Evolutionary conservation across 176 grass and related monocot genomes (phyloP).

Genomic region (Cenchrus purpureus): DNA sequence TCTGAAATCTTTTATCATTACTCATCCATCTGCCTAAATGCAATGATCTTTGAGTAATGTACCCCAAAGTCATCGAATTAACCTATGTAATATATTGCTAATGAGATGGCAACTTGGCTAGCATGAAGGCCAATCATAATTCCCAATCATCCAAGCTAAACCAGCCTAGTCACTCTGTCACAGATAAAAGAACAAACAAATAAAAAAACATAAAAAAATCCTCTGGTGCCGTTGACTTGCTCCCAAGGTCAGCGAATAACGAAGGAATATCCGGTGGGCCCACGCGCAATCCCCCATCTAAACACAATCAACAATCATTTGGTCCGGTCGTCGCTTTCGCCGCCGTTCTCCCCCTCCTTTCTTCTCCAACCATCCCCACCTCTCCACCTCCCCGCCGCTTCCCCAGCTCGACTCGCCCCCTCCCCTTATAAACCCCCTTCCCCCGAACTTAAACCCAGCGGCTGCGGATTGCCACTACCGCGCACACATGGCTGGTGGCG

Average conservation of each 20-base stretch:
- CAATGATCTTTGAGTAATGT: not conserved
- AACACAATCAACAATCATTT: conserved; percentile 11
- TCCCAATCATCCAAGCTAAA: not conserved
- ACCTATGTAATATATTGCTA: not conserved
- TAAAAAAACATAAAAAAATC: not conserved
- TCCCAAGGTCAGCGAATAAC: not conserved
- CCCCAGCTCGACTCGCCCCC: not conserved
- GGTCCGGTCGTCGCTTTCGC: not conserved
- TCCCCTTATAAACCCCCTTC: not conserved
- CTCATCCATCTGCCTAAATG: not conserved
- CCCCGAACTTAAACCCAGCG: not conserved
- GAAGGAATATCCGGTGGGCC: conserved; percentile 16
- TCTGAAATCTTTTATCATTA: no score
- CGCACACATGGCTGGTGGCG: conserved; percentile 35
- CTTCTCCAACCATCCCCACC: conserved; percentile 1
- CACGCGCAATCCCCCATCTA: not conserved
- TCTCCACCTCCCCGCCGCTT: not conserved
- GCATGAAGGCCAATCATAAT: not conserved
- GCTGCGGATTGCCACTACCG: not conserved
- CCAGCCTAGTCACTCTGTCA: not conserved
- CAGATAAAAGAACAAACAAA: not conserved
- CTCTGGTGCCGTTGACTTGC: not conserved
- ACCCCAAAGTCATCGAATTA: not conserved
- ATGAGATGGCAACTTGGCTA: no score
- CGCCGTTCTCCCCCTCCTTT: not conserved